These are phyloP conservation scores for Botryotinia calthae DNA, from an alignment of 2,329 filamentous ascomycete species.

Conservation along the genomic window DNA sequence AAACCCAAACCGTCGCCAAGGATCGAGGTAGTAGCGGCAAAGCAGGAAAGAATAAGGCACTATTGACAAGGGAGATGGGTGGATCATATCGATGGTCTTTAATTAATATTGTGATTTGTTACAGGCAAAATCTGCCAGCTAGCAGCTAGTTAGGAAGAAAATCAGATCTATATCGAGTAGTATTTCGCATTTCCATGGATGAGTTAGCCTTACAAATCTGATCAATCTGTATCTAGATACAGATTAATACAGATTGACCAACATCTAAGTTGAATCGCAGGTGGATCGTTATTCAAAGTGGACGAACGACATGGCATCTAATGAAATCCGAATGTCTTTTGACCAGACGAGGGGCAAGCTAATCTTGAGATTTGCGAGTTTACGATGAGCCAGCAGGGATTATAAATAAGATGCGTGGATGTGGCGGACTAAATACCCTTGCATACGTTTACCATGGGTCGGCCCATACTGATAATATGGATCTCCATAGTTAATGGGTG, in stretches of 20 bases:
- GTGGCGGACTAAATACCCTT: conserved; percentile 10
- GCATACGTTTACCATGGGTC: conserved; percentile 11
- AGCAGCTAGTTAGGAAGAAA: not conserved
- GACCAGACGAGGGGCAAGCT: conserved; percentile 14
- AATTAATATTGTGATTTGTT: not conserved
- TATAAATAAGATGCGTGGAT: conserved; percentile 15
- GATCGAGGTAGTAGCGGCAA: conserved; percentile 9
- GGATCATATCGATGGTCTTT: not conserved
- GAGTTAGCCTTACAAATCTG: not conserved
- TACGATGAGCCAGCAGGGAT: conserved; percentile 17
- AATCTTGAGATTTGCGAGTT: conserved; percentile 21
- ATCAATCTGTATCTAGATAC: conserved; percentile 5
- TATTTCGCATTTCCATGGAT: not conserved
- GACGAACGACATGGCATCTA: conserved; percentile 5
- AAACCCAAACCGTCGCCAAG: conserved; percentile 9
- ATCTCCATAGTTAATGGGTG: not conserved
- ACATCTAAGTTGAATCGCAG: conserved; percentile 9
- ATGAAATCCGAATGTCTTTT: not conserved
- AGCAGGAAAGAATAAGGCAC: not conserved
- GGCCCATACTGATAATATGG: not conserved
- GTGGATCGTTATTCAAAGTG: conserved; percentile 12
- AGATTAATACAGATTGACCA: not conserved
- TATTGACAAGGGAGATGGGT: not conserved
- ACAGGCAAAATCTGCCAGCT: not conserved
- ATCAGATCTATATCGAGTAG: not conserved